Evolutionary conservation across 2,329 filamentous ascomycete genomes (phyloP).

Genomic region (Cladosporium sp.): DNA sequence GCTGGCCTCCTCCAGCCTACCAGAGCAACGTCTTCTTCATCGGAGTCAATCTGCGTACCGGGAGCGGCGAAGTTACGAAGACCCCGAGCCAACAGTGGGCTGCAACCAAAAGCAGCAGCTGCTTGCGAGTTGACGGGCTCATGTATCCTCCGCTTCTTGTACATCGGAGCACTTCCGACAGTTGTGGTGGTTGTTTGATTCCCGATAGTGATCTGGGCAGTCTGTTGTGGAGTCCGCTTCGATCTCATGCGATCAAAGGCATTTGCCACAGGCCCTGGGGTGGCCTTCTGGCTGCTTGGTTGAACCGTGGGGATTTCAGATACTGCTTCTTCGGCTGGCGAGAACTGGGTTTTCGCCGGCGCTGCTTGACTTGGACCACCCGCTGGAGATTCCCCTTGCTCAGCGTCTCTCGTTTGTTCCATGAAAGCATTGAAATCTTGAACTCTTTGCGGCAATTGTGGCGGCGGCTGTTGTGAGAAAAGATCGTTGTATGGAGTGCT

Average conservation of each 20-base stretch:
- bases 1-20: slow-evolving; percentile 24
- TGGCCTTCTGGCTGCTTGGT: slow-evolving; percentile 34
- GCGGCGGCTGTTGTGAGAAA: slow-evolving; percentile 29
- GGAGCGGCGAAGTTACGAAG: slow-evolving; percentile 58
- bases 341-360: no score
- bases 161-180: slow-evolving; percentile 56
- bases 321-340: slow-evolving; percentile 19
- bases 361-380: not conserved
- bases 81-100: slow-evolving; percentile 40
- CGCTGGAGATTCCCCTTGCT: not conserved
- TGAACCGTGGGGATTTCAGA: slow-evolving; percentile 34
- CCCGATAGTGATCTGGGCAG: slow-evolving; percentile 75
- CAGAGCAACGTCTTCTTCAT: slow-evolving; percentile 32
- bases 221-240: slow-evolving; percentile 61
- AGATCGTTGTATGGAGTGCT: slow-evolving; percentile 29
- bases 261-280: slow-evolving; percentile 54
- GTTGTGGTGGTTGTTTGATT: slow-evolving; percentile 63
- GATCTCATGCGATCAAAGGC: slow-evolving; percentile 66
- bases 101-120: slow-evolving; percentile 50
- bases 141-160: slow-evolving; percentile 49
- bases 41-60: slow-evolving; percentile 44
- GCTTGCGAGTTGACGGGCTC: slow-evolving; percentile 39
- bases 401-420: slow-evolving; percentile 15
- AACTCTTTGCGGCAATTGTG: slow-evolving; percentile 27
- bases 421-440: slow-evolving; percentile 45